A percentile compares a stretch with the other conserved stretches of the same genome.
phyloP scores from a whole-genome alignment of 2,329 filamentous ascomycete species.

The Cercospora nicotianae region DNA sequence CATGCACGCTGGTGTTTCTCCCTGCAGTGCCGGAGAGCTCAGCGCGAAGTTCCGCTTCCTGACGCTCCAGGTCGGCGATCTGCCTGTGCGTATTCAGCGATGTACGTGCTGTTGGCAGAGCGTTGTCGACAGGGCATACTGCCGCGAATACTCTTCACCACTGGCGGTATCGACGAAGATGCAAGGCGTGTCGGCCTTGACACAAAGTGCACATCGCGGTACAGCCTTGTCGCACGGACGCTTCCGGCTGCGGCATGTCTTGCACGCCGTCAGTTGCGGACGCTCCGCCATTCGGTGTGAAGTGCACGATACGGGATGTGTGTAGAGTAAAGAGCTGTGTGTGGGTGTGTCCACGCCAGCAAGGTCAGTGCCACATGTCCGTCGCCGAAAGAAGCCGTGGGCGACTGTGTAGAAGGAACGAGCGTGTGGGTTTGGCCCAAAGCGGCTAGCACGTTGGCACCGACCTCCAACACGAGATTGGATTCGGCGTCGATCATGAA shows the following conservation, averaged over 20 bases:
- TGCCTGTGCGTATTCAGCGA: neutral
- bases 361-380: neutral
- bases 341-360: neutral
- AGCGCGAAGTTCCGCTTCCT: slow-evolving; percentile 16
- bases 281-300: neutral
- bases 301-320: neutral
- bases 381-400: neutral
- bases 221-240: slow-evolving; percentile 18
- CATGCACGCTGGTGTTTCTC: neutral
- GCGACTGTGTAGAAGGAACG: neutral
- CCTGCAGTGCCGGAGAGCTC: neutral
- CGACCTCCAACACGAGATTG: slow-evolving; percentile 4
- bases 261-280: slow-evolving; percentile 16
- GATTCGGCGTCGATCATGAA: slow-evolving; percentile 7
- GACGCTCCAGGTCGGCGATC: slow-evolving; percentile 19
- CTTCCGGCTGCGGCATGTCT: slow-evolving; percentile 16
- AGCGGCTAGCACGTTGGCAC: slow-evolving; percentile 1
- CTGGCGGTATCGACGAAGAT: slow-evolving; percentile 20
- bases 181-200: slow-evolving; percentile 19
- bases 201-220: slow-evolving; percentile 21
- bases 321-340: neutral
- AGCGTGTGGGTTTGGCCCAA: neutral
- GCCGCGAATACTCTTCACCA: slow-evolving; percentile 20
- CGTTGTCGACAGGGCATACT: slow-evolving; percentile 12
- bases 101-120: neutral